Evolutionary conservation across 176 grass and related monocot species (phyloP), one percentile per base, ranked within the genome.

Genomic region (Carex littledalei): DNA sequence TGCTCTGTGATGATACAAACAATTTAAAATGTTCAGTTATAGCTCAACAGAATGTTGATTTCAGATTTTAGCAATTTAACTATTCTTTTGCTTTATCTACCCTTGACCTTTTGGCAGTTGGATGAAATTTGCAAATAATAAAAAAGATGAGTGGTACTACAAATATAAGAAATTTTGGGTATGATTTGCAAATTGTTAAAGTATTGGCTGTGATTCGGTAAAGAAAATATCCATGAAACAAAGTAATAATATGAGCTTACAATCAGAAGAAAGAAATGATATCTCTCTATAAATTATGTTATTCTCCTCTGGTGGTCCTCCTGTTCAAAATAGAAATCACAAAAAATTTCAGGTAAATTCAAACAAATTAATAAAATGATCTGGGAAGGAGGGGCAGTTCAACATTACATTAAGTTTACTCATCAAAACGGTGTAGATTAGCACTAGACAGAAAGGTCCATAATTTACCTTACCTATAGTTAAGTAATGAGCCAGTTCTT

Each of bases 181-280:
- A 47, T 22, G 10, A 72, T 72, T 21, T 12, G 9, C 39, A 72
- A 20, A 63, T 22, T 63, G 21, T 3, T 63, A 6, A 72, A 34
- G 50, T 34, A 78, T 8, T 78, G 50, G 52, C 13, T 16, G 26
- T 83, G 43, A 67, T 69, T 63, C 9, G 6, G 21, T 24, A 82
- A 22, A 89, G 66, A 68, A 82, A 76, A 21, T 39, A 20, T 22
- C 41, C 66, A 59, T 2, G 15, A 72, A 87, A 63, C 3, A 50
- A 68, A 74, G 49, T 1, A 45, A 47, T 26, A 89, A 59, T 75
- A 81, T 52, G 9, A 79, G 81, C 93, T 91, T 86, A 98, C 93
- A 6, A 85, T 67, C 78, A 85, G 91, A 79, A 81, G 78, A 89
- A 85, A 94, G 54, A 94, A 98, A 98, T 22, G 91, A 95, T 64